Evolutionary conservation across 208 protist genomes (phyloP), one percentile per base, ranked within the genome.

Genomic region (Acanthamoeba culbertsoni): DNA sequence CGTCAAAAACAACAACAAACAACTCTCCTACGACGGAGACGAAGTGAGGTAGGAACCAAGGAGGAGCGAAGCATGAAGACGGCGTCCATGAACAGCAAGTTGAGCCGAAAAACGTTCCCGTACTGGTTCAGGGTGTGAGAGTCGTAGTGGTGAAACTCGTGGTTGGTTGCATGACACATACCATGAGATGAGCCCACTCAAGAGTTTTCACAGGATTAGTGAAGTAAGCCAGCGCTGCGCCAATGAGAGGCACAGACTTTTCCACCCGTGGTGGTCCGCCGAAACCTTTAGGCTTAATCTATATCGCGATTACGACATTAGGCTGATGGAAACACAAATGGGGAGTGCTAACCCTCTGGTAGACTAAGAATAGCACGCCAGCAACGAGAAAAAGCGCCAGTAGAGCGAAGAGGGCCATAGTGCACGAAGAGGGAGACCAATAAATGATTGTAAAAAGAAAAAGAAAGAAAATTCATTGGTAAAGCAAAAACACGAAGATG

Each of bases 51-150:
- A 12, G 23, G 40, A 14, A 79, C 71, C 71, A 79, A 20, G n/a
- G 71, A 79, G 10, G 71, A 79, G 37, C 71, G 71, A 16, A 79
- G 71, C 71, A 79, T 18, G 71, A 79, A 79, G 40, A 79, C 71
- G 40, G 71, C 71, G 71, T 79, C 71, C 26, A 79, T 31, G 71
- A 79, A 79, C 37, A 79, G 31, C 26, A 79, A 23, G 37, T 79
- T 79, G 23, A 79, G 71, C 4, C 71, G 71, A 23, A 79, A 79
- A 12, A 48, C 71, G 40, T 79, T 79, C 40, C 71, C 71, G 71
- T 79, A 79, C 71, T 79, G 40, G 8, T 55, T 8, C 18, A 55
- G 48, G 48, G 8, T 55, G 48, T 55, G 48, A 55, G 48, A 55
- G n/a, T n/a, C n/a, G n/a, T n/a, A n/a, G n/a, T n/a, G n/a, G 28